These are phyloP conservation scores for Suhomyces chickasaworum DNA, from an alignment of 1,139 yeast species.

Conservation along the genomic window DNA sequence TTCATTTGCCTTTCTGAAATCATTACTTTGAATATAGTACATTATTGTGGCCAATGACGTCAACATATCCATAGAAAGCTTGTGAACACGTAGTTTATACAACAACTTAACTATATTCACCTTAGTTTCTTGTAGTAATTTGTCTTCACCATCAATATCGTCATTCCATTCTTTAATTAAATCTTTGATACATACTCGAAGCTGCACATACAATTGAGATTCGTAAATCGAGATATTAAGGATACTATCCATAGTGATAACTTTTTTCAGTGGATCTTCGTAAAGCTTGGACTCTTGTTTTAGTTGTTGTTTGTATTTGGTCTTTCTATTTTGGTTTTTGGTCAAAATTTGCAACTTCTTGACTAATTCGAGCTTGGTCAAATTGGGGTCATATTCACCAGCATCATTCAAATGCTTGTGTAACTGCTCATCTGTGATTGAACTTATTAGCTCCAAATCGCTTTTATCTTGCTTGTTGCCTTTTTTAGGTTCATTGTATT, in stretches of 20 bases:
- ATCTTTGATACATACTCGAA: conserved; percentile 53
- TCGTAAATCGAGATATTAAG: conserved; percentile 26
- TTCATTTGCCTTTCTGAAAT: conserved; percentile 62
- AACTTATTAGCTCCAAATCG: conserved; percentile 17
- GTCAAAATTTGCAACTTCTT: conserved; percentile 27
- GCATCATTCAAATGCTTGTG: conserved; percentile 26
- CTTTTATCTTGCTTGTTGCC: conserved; percentile 3
- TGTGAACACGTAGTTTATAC: conserved; percentile 54
- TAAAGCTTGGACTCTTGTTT: conserved; percentile 27
- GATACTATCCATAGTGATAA: conserved; percentile 38
- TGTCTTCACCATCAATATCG: conserved; percentile 4
- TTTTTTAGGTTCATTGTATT: neutral
- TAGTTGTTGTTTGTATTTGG: conserved; percentile 20
- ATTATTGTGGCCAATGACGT: conserved; percentile 63
- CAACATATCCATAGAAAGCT: conserved; percentile 46
- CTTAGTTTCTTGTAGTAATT: conserved; percentile 55
- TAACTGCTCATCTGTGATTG: conserved; percentile 25
- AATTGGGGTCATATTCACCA: conserved; percentile 19
- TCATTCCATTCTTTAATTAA: conserved; percentile 47
- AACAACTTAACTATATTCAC: conserved; percentile 61
- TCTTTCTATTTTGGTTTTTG: conserved; percentile 20
- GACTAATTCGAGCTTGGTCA: conserved; percentile 29
- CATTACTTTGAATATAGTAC: conserved; percentile 56
- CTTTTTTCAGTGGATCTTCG: conserved; percentile 15
- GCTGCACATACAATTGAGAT: conserved; percentile 39